Percentiles rank a stretch among this genome's conserved stretches.
phyloP scores from a whole-genome alignment of 805 yeast genomes.

The Kodamaea kaohsiungensis region DNA sequence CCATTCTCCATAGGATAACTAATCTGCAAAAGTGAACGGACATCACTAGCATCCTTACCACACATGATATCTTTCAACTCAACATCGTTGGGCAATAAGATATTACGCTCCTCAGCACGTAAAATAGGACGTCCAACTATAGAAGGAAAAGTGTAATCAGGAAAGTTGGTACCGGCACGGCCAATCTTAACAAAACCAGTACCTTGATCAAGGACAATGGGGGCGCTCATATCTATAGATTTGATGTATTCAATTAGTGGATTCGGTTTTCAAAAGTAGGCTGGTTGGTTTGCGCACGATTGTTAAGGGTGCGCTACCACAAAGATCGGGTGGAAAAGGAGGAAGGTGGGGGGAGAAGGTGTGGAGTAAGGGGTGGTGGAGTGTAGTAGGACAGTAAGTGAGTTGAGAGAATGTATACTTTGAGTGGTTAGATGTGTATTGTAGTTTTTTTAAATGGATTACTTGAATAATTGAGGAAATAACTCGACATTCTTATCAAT shows the following conservation, averaged over 20 bases:
- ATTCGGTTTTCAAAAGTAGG: neutral
- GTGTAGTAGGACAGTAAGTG: no score
- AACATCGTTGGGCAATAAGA: constrained; percentile 52
- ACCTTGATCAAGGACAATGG: constrained; percentile 91
- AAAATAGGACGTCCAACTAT: constrained; percentile 96
- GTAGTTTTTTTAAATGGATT: no score
- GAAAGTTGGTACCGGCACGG: constrained; percentile 94
- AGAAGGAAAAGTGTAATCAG: constrained; percentile 95
- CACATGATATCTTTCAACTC: constrained; percentile 97
- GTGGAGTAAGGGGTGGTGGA: neutral
- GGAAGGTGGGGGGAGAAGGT: neutral
- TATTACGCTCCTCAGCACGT: constrained; percentile 89
- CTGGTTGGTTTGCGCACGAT: neutral
- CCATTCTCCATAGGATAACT: constrained; percentile 99
- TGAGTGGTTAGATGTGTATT: no score
- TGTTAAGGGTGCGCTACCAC: neutral
- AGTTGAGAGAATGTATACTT: no score
- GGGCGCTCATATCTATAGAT: constrained; percentile 10
- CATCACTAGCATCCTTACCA: constrained; percentile 92
- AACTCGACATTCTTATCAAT: no score
- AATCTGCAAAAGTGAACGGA: constrained; percentile 84
- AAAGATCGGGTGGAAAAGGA: neutral
- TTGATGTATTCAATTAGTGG: neutral
- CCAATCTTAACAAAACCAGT: constrained; percentile 98
- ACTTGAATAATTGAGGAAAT: no score